These are phyloP conservation scores for Aspergillus ellipticus DNA, from an alignment of 495 filamentous ascomycete genomes.

Conservation along the genomic window DNA sequence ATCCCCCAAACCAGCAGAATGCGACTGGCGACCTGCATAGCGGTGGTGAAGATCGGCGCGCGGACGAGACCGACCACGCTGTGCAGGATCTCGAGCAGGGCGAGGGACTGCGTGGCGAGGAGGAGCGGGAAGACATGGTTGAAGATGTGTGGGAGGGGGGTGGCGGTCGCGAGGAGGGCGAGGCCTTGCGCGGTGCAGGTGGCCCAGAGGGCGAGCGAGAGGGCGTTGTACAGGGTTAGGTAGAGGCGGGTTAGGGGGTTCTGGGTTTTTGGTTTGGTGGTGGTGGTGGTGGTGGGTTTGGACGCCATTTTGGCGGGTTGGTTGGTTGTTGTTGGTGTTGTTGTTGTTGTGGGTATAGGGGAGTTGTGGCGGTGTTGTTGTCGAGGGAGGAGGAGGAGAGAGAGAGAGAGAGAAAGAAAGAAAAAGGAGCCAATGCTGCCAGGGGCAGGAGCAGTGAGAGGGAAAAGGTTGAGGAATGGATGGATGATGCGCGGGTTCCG, in stretches of 20 bases:
- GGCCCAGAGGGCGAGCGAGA: constrained; percentile 71
- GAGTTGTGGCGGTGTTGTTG: background rate
- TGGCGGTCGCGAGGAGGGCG: constrained; percentile 37
- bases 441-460: background rate
- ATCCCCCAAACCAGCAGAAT: constrained; percentile 84
- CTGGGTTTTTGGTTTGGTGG: constrained; percentile 4
- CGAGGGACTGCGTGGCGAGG: constrained; percentile 77
- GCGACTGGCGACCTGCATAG: constrained; percentile 82
- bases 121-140: constrained; percentile 58
- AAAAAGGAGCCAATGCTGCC: background rate
- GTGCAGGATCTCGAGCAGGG: constrained; percentile 79
- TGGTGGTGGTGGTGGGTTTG: constrained; percentile 3
- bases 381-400: background rate
- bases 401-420: background rate
- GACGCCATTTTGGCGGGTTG: background rate
- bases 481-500: no score
- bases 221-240: constrained; percentile 78
- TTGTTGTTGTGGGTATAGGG: background rate
- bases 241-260: constrained; percentile 43
- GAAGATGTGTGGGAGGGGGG: constrained; percentile 50
- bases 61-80: constrained; percentile 71
- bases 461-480: background rate
- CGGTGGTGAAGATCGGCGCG: constrained; percentile 76
- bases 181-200: constrained; percentile 60
- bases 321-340: background rate